Percentiles rank a stretch among this genome's conserved stretches.
These are phyloP conservation scores for Paecilomyces niveus DNA, from an alignment of 2,329 filamentous ascomycete species.

Conservation along the genomic window DNA sequence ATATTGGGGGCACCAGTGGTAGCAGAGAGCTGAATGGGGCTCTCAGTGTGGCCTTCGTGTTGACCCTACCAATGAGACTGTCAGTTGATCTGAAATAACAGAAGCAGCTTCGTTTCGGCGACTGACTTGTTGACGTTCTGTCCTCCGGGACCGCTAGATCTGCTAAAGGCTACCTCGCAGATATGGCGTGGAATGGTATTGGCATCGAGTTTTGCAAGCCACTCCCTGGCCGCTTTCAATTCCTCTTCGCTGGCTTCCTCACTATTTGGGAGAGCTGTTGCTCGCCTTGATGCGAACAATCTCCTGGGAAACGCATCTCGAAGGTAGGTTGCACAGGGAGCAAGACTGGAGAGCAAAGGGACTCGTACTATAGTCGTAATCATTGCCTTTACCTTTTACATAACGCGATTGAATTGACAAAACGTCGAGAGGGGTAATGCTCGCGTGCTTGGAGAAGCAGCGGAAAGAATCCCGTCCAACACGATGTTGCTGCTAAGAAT, in stretches of 20 bases:
- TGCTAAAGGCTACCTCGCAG: constrained; percentile 54
- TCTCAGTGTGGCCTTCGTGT: constrained; percentile 59
- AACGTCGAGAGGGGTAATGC: too few species aligned
- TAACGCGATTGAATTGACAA: not conserved
- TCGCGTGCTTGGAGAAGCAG: not conserved
- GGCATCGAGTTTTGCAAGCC: constrained; percentile 48
- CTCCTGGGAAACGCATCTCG: constrained; percentile 5
- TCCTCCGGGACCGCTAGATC: constrained; percentile 58
- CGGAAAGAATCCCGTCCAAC: not conserved
- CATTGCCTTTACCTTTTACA: not conserved
- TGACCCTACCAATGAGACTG: constrained; percentile 44
- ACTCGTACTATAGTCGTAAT: not conserved
- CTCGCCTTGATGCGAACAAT: constrained; percentile 19
- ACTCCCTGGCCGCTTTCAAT: constrained; percentile 44
- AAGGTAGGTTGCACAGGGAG: not conserved
- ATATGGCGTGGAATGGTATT: constrained; percentile 50
- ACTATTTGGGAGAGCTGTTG: constrained; percentile 7
- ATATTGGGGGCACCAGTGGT: constrained; percentile 45
- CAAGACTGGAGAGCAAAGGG: not conserved
- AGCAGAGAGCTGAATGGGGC: constrained; percentile 48
- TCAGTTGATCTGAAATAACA: not conserved
- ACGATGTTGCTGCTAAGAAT: not conserved
- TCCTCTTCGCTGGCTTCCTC: constrained; percentile 21
- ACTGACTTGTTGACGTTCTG: constrained; percentile 64
- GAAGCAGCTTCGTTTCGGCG: constrained; percentile 1